A percentile compares a stretch with the other conserved stretches of the same genome.
Conservation (phyloP, 2,329 filamentous ascomycete genomes). For the Stachybotrys elegans region DNA sequence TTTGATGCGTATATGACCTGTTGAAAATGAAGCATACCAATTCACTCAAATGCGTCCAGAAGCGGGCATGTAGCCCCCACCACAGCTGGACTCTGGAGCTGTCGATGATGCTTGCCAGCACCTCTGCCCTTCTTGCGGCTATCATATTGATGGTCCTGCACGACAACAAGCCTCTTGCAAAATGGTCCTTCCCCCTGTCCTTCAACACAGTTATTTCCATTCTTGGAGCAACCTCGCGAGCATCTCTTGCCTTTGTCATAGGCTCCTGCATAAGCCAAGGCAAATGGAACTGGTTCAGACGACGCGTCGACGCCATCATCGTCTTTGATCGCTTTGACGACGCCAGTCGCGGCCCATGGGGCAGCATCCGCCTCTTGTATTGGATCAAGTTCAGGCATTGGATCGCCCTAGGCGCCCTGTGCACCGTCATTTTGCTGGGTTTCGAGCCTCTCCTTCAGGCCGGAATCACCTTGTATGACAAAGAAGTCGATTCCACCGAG, state of each 20-base stretch:
- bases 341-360: conserved; percentile 10
- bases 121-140: not conserved
- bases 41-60: no score
- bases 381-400: conserved; percentile 1
- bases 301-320: not conserved
- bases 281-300: conserved; percentile 12
- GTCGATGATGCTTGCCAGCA: not conserved
- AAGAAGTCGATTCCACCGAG: not conserved
- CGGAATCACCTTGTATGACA: not conserved
- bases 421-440: not conserved
- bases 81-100: not conserved
- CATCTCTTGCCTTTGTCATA: conserved; percentile 1
- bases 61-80: no score
- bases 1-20: no score
- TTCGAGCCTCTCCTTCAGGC: not conserved
- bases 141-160: not conserved
- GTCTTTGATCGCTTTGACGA: conserved; percentile 14
- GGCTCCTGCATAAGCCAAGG: conserved; percentile 11
- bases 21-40: no score
- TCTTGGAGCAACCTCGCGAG: conserved; percentile 6
- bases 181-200: conserved; percentile 6
- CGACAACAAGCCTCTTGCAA: conserved; percentile 4
- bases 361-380: conserved; percentile 6
- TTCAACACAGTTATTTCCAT: conserved; percentile 11
- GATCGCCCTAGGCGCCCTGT: not conserved